Evolutionary conservation across 108 stramenopile genomes (phyloP).

Genomic region (Cyclostephanos invisitatus): DNA sequence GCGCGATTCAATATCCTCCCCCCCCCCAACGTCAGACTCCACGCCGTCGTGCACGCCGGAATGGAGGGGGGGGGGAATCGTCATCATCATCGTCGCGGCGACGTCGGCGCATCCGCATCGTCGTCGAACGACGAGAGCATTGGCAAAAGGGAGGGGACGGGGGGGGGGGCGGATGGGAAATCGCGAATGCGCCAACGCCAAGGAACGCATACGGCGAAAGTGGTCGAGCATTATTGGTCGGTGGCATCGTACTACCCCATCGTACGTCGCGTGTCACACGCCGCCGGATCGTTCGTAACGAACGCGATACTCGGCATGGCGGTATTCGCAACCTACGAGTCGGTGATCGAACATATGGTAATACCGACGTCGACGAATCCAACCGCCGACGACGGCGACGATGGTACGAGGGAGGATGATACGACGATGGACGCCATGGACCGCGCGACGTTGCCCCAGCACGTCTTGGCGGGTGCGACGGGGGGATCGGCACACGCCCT

Average conservation of each 20-base stretch:
- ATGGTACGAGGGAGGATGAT: not conserved
- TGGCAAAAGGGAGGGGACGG: too few species aligned
- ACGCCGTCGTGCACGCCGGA: too few species aligned
- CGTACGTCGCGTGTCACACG: constrained; percentile 12
- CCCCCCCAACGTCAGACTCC: too few species aligned
- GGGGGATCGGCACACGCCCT: constrained; percentile 55
- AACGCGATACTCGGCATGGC: constrained; percentile 71
- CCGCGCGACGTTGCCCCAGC: constrained; percentile 44
- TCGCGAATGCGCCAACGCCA: too few species aligned
- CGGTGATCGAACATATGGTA: constrained; percentile 37
- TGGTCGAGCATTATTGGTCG: not conserved
- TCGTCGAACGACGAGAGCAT: too few species aligned
- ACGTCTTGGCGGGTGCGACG: constrained; percentile 54
- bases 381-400: not conserved
- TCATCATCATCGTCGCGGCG: too few species aligned
- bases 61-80: too few species aligned
- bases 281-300: constrained; percentile 38
- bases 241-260: constrained; percentile 5
- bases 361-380: constrained; percentile 1
- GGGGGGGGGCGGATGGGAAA: too few species aligned
- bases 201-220: too few species aligned
- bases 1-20: too few species aligned
- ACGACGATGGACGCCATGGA: constrained; percentile 29
- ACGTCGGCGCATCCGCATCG: too few species aligned
- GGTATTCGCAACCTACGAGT: constrained; percentile 67